These are phyloP conservation scores for Mortierella polycephala DNA, from an alignment of 371 early-diverging fungal genomes.

Conservation along the genomic window DNA sequence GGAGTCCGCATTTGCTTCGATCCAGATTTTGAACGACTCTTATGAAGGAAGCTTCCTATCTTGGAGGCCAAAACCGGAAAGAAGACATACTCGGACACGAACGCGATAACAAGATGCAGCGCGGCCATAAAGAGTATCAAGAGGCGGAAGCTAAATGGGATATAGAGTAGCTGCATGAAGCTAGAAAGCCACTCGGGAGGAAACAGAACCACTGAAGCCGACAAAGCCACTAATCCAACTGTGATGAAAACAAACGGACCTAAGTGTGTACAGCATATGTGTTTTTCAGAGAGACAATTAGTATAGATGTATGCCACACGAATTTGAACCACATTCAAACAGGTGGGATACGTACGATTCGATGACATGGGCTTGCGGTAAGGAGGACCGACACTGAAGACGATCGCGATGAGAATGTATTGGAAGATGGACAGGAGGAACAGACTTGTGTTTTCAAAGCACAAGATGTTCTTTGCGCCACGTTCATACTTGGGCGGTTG, in stretches of 20 bases:
- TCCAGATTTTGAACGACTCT: conserved; percentile 1
- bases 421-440: conserved; percentile 92
- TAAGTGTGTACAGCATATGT: conserved; percentile 1
- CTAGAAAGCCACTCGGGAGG: conserved; percentile 26
- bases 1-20: too few relatives aligned
- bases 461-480: conserved; percentile 74
- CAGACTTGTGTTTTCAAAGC: conserved; percentile 90
- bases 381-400: conserved; percentile 95
- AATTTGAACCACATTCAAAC: neutral
- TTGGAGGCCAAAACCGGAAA: conserved; percentile 40
- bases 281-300: neutral
- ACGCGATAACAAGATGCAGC: conserved; percentile 19
- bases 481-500: conserved; percentile 70
- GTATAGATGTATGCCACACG: neutral
- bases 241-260: conserved; percentile 48
- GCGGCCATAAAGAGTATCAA: conserved; percentile 34
- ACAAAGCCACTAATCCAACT: conserved; percentile 24
- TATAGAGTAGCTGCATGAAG: conserved; percentile 32
- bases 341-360: conserved; percentile 67
- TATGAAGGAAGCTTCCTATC: conserved; percentile 17
- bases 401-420: conserved; percentile 89
- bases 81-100: conserved; percentile 20
- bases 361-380: conserved; percentile 84
- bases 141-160: conserved; percentile 40
- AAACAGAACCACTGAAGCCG: conserved; percentile 31